phyloP scores from a whole-genome alignment of 73 alveolate species.

The Paramecium octaurelia region DNA sequence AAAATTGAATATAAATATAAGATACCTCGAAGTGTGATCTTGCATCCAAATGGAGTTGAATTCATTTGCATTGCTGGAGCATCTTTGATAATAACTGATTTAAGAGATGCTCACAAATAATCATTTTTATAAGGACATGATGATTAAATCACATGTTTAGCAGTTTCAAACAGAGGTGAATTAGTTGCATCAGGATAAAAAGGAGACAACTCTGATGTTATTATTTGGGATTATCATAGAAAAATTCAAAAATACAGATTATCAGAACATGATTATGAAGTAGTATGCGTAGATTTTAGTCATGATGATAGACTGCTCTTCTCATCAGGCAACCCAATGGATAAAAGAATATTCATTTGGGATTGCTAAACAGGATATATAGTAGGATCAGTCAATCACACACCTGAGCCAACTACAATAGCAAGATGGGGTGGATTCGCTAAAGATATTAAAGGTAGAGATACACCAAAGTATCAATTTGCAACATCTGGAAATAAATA shows the following conservation, averaged over 20 bases:
- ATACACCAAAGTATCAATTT: slow-evolving; percentile 84
- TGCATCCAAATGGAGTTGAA: slow-evolving; percentile 92
- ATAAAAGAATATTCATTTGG: slow-evolving; percentile 93
- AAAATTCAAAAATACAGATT: slow-evolving; percentile 79
- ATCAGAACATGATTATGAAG: slow-evolving; percentile 96
- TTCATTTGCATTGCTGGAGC: slow-evolving; percentile 92
- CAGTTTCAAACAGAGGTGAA: slow-evolving; percentile 84
- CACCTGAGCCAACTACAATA: slow-evolving; percentile 85
- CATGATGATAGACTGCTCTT: slow-evolving; percentile 90
- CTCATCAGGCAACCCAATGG: slow-evolving; percentile 91
- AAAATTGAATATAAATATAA: slow-evolving; percentile 15
- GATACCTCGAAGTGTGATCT: slow-evolving; percentile 75
- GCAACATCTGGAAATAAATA: slow-evolving; percentile 94
- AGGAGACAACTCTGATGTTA: slow-evolving; percentile 94
- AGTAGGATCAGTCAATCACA: slow-evolving; percentile 50
- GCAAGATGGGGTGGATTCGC: slow-evolving; percentile 94
- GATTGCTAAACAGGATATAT: slow-evolving; percentile 88
- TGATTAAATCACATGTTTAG: slow-evolving; percentile 90
- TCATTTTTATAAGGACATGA: slow-evolving; percentile 94
- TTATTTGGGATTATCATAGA: slow-evolving; percentile 90
- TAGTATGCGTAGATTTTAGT: slow-evolving; percentile 84
- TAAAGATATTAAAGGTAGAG: slow-evolving; percentile 91
- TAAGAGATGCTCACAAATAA: slow-evolving; percentile 92
- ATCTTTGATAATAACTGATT: slow-evolving; percentile 85
- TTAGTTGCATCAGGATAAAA: slow-evolving; percentile 92